These are phyloP conservation scores for Barnettozyma botsteinii DNA, from an alignment of 805 yeast species.

Conservation along the genomic window DNA sequence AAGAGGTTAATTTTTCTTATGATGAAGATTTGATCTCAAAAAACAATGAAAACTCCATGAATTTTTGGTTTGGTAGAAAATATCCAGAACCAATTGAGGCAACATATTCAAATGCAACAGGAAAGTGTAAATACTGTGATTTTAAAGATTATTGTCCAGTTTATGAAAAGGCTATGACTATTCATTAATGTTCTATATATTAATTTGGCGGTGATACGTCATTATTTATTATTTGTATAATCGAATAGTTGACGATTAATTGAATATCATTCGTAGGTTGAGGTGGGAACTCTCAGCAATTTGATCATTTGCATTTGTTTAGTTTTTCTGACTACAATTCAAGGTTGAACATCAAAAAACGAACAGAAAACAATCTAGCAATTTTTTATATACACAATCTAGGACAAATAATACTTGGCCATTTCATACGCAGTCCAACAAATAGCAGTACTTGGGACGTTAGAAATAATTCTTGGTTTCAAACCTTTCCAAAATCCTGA, in stretches of 20 bases:
- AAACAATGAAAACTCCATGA: conserved; percentile 31
- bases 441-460: conserved; percentile 93
- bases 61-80: conserved; percentile 57
- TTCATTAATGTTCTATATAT: too few species aligned
- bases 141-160: conserved; percentile 36
- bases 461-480: conserved; percentile 84
- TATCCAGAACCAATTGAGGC: conserved; percentile 39
- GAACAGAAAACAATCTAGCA: conserved; percentile 3
- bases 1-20: conserved; percentile 35
- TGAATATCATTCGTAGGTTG: too few species aligned
- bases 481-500: conserved; percentile 76
- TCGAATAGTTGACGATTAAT: too few species aligned
- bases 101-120: conserved; percentile 28
- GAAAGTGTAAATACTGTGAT: conserved; percentile 51
- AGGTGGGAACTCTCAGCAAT: too few species aligned
- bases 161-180: conserved; percentile 22
- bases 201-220: too few species aligned
- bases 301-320: too few species aligned
- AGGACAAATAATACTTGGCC: conserved; percentile 57
- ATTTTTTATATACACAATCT: background rate
- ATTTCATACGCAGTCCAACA: conserved; percentile 98
- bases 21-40: conserved; percentile 27
- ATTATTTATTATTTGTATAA: too few species aligned
- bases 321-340: too few species aligned
- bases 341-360: too few species aligned